Evolutionary conservation across 139 green algal genomes (phyloP).

Genomic region (Chlorella sp.): DNA sequence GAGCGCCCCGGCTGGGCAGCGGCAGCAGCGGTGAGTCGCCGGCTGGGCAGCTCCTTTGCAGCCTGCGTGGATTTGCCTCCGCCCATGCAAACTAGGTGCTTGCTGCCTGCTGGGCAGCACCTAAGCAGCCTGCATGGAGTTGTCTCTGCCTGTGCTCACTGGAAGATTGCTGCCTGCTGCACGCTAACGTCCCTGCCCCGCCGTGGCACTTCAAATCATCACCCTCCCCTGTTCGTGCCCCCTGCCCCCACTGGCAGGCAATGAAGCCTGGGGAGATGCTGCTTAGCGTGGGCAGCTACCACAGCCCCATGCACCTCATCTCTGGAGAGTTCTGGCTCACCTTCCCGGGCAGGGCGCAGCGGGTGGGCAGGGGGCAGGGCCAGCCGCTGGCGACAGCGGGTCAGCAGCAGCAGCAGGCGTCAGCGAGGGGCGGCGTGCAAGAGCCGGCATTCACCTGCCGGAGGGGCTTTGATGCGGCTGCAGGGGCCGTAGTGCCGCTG

Average conservation of each 20-base stretch:
- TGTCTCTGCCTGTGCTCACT: too few relatives aligned
- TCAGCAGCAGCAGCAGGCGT: neutral
- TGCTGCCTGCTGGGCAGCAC: neutral
- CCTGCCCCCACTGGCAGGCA: neutral
- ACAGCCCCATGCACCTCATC: conserved; percentile 24
- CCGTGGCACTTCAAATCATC: neutral
- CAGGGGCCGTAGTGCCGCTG: conserved; percentile 4
- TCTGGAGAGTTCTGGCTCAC: neutral
- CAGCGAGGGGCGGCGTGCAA: too few relatives aligned
- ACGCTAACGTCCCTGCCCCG: neutral
- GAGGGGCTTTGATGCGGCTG: neutral
- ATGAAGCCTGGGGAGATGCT: neutral
- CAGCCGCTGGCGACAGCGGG: too few relatives aligned
- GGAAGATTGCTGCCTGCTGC: neutral
- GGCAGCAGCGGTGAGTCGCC: neutral
- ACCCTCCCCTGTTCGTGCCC: neutral
- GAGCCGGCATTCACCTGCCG: conserved; percentile 1
- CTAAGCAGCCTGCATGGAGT: neutral
- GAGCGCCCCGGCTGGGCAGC: conserved; percentile 9
- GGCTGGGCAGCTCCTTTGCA: neutral
- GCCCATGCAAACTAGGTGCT: neutral
- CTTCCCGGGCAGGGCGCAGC: neutral
- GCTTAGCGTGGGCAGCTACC: neutral
- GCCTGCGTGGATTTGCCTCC: neutral
- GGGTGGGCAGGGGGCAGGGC: neutral